Evolutionary conservation across 495 filamentous ascomycete species (phyloP).

Genomic region (Lasiosphaeria miniovina): DNA sequence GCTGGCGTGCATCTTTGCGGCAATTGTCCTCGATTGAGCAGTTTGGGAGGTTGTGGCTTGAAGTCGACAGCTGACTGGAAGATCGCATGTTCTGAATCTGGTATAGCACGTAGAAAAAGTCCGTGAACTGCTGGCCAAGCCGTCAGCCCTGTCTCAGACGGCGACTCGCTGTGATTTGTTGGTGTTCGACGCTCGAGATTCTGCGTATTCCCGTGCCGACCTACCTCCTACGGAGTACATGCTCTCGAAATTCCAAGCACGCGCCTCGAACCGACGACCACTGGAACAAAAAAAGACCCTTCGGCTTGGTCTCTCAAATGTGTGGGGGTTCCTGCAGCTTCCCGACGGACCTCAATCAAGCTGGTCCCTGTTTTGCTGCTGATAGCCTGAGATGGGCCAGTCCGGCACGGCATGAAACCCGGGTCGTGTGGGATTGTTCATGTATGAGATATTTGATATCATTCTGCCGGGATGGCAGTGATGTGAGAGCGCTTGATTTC

Average conservation of each 20-base stretch:
- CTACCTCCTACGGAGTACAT: no score
- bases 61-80: slow-evolving; percentile 5
- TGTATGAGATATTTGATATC: slow-evolving; percentile 1
- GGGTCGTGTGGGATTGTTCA: background rate
- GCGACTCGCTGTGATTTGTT: no score
- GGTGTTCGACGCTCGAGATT: no score
- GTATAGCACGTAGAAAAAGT: background rate
- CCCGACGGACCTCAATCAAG: background rate
- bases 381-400: background rate
- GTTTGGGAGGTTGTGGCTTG: slow-evolving; percentile 4
- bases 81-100: background rate
- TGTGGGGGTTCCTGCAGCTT: slow-evolving; percentile 18
- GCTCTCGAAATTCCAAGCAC: no score
- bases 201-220: no score
- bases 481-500: no score
- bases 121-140: background rate
- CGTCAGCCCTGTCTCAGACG: background rate
- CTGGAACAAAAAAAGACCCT: slow-evolving; percentile 3
- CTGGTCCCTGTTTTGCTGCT: background rate
- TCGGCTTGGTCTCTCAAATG: background rate
- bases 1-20: slow-evolving; percentile 1
- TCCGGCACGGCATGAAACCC: background rate
- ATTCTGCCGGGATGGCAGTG: background rate
- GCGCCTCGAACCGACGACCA: background rate
- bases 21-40: slow-evolving; percentile 5